Evolutionary conservation across 2,329 filamentous ascomycete species (phyloP), one percentile per base, ranked within the genome.

Genomic region (Xylaria sp.): DNA sequence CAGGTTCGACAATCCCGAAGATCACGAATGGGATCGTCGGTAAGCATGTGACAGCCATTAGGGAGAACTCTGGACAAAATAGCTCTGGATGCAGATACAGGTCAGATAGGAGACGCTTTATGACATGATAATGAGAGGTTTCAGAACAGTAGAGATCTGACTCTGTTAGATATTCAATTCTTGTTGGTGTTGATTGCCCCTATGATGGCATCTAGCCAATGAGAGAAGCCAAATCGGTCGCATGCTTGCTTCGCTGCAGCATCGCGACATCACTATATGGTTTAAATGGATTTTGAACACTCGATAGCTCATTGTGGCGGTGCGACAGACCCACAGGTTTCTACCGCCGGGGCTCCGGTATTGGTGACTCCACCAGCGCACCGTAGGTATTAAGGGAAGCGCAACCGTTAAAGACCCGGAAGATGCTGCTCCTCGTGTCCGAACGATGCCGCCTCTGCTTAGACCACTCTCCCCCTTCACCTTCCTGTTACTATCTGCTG

Each of bases 1-100:
- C 51, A 4, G 76, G 76, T 59, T 78, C 77, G 44, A 78, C 40
- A 60, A 77, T 63, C 63, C 75, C 76, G 66, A 77, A 74, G 50
- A 78, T 40, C 57, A 75, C 55, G 58, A 75, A 71, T 9, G 75
- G 75, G 64, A 73, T 58, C 18, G 70, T 66, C 54, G 73, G 72
- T 27, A 75, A 35, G 29, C 69, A 72, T 27, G 71, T 74, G 40
- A 72, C 65, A 16, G 73, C 70, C 74, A 76, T 75, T 27, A 6
- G 48, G 25, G 0, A n/a, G 13, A 8, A 18, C 2, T 21, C 29
- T 37, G 6, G 5, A 12, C 8, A 18, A 13, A 18, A 13, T 21
- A 55, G 5, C n/a, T 23, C 32, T 37, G 1, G 18, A 51, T 51
- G 23, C 2, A 51, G 5, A 51, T 51, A 27, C 12, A 18, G 13